Percentiles rank a stretch among this genome's conserved stretches.
phyloP scores from a whole-genome alignment of 1,284 basidiomycete genomes.

The Sanguinoderma infundibulare region DNA sequence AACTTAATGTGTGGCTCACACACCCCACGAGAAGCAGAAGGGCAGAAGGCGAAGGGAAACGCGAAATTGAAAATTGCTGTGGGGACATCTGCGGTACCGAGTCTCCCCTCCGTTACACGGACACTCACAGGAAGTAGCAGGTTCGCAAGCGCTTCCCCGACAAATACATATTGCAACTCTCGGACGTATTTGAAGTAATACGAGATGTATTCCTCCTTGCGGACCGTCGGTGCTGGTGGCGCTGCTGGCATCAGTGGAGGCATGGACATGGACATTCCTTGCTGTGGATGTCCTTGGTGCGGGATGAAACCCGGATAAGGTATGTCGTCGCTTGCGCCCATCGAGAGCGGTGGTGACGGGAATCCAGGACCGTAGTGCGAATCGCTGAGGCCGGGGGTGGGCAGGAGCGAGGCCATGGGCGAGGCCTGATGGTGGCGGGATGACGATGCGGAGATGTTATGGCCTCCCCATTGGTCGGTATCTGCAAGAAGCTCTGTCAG shows the following conservation, averaged over 20 bases:
- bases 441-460: slow-evolving; percentile 17
- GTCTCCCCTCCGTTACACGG: neutral
- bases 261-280: slow-evolving; percentile 20
- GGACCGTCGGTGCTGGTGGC: slow-evolving; percentile 13
- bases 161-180: slow-evolving; percentile 61
- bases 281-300: slow-evolving; percentile 10
- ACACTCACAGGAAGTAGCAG: slow-evolving; percentile 61
- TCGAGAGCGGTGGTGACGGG: slow-evolving; percentile 16
- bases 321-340: slow-evolving; percentile 16
- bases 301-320: slow-evolving; percentile 17
- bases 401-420: slow-evolving; percentile 2
- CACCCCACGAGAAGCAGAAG: too few relatives aligned
- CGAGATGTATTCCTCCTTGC: slow-evolving; percentile 50
- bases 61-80: too few relatives aligned
- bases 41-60: neutral
- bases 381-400: slow-evolving; percentile 11
- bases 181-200: slow-evolving; percentile 74
- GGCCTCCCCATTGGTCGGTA: slow-evolving; percentile 19
- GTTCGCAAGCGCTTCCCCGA: slow-evolving; percentile 57
- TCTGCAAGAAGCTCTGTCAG: slow-evolving; percentile 20
- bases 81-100: neutral
- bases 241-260: slow-evolving; percentile 8
- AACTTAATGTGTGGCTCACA: neutral
- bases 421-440: slow-evolving; percentile 14
- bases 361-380: slow-evolving; percentile 18